Evolutionary conservation across 2,329 filamentous ascomycete genomes (phyloP), one percentile per base, ranked within the genome.

Genomic region (Colletotrichum sp.): DNA sequence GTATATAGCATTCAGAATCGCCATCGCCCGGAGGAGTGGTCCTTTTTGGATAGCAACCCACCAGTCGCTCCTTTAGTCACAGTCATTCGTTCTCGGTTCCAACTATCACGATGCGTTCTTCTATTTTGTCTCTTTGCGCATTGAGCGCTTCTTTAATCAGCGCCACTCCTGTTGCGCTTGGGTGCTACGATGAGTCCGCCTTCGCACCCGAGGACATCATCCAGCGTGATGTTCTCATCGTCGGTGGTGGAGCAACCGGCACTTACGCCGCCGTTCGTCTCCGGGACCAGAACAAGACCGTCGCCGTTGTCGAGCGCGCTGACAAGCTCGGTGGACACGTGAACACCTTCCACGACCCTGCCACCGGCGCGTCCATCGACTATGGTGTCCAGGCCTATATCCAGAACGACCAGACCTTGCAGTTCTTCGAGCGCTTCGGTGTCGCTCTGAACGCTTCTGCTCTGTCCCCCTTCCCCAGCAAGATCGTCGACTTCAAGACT

Each of bases 161-260:
- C 15, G 74, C 74, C 3, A 57, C 64, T 18, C 64, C 74, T 6
- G 26, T 68, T 48, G 70, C 28, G 8, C 66, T 71, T n/a, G 71
- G 55, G 21, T 71, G 66, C 66, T 70, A 75, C 32, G 71, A 76
- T 26, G 74, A 76, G 32, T 74, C 71, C 9, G 57, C 71, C 9
- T 75, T 74, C 60, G 64, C 55, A 18, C 71, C 76, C 63, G 57
- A 74, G 48, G 74, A 76, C 71, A 75, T 76, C 12, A 71, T 75
- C 26, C 36, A 70, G 6, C 60, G 79, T 79, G 89, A 91, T 79
- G 88, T 86, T 21, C 86, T 91, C 70, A 84, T 91, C 77, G 84
- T 91, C 43, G 90, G 90, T 52, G 89, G 87, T 60, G 90, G 90
- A 4, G 88, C 89, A 5, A 86, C 88, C 3, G 89, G 90, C n/a